phyloP scores from a whole-genome alignment of 345 rosid genomes.

The Ailanthus altissimus region DNA sequence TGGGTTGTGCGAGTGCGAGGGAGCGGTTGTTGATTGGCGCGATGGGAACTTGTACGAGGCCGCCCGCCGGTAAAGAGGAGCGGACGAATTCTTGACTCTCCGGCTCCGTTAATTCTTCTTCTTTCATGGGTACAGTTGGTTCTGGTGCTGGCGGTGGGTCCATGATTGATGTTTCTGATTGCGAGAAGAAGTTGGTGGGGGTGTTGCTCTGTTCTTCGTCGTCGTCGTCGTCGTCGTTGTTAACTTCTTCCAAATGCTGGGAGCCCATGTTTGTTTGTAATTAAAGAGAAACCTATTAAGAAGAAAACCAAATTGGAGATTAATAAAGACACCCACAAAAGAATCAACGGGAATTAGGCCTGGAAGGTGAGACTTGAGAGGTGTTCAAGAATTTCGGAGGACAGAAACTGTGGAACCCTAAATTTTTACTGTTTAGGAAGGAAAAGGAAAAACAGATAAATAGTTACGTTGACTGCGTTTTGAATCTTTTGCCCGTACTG shows the following conservation, averaged over 20 bases:
- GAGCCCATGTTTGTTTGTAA: slow-evolving; percentile 31
- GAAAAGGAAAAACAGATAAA: slow-evolving; percentile 8
- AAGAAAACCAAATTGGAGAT: background rate
- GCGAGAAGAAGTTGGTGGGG: slow-evolving; percentile 19
- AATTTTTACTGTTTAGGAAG: background rate
- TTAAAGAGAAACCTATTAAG: slow-evolving; percentile 3
- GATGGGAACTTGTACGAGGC: slow-evolving; percentile 22
- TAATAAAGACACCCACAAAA: background rate
- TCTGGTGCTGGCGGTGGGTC: slow-evolving; percentile 31
- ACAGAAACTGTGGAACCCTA: slow-evolving; percentile 1
- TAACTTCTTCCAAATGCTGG: slow-evolving; percentile 10
- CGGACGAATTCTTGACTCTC: slow-evolving; percentile 24
- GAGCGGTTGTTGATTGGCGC: slow-evolving; percentile 19
- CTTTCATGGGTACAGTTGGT: slow-evolving; percentile 34
- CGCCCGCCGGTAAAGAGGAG: slow-evolving; percentile 25
- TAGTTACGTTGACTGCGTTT: slow-evolving; percentile 19
- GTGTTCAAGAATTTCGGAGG: background rate
- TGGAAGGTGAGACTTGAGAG: background rate
- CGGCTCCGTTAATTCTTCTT: slow-evolving; percentile 37
- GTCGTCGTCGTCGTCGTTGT: background rate
- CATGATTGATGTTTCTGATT: slow-evolving; percentile 27
- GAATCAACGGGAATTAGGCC: background rate
- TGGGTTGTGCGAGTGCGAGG: slow-evolving; percentile 23
- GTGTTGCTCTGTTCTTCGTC: slow-evolving; percentile 24
- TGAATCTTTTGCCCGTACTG: background rate